phyloP scores from a whole-genome alignment of 2,329 filamentous ascomycete species.

The Sphaerulina musiva region DNA sequence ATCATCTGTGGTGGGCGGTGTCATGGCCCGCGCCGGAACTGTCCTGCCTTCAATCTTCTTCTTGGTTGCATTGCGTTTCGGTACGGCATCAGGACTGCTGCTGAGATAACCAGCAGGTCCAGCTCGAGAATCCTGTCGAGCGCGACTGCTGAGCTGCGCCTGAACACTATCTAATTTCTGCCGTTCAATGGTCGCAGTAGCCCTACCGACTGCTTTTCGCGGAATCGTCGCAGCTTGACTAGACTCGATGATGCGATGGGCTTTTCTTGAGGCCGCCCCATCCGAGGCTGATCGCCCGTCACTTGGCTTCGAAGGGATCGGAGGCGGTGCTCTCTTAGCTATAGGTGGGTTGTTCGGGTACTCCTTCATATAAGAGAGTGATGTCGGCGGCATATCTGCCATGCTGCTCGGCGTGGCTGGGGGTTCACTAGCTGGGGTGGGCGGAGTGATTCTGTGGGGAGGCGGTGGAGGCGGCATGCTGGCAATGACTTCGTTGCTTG shows the following conservation, averaged over 20 bases:
- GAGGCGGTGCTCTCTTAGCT: constrained; percentile 26
- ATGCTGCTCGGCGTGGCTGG: constrained; percentile 3
- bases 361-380: constrained; percentile 44
- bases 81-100: constrained; percentile 19
- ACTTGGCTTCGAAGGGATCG: constrained; percentile 21
- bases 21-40: constrained; percentile 32
- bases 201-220: constrained; percentile 33
- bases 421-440: constrained; percentile 5
- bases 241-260: constrained; percentile 22
- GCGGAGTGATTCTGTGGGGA: constrained; percentile 20
- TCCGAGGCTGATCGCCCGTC: constrained; percentile 24
- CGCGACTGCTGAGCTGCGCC: constrained; percentile 17
- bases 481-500: constrained; percentile 26
- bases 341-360: constrained; percentile 39
- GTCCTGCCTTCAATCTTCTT: constrained; percentile 23
- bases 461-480: constrained; percentile 24
- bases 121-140: constrained; percentile 12
- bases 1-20: constrained; percentile 38
- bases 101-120: constrained; percentile 12
- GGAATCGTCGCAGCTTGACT: constrained; percentile 25
- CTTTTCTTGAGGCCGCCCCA: constrained; percentile 12
- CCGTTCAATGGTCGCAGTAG: constrained; percentile 29
- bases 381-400: constrained; percentile 17
- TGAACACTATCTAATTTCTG: constrained; percentile 31
- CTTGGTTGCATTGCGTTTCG: constrained; percentile 19